Percentiles rank a stretch among this genome's conserved stretches.
Evolutionary conservation across 2,329 filamentous ascomycete species (phyloP).

Genomic region (Lachnellula arida): DNA sequence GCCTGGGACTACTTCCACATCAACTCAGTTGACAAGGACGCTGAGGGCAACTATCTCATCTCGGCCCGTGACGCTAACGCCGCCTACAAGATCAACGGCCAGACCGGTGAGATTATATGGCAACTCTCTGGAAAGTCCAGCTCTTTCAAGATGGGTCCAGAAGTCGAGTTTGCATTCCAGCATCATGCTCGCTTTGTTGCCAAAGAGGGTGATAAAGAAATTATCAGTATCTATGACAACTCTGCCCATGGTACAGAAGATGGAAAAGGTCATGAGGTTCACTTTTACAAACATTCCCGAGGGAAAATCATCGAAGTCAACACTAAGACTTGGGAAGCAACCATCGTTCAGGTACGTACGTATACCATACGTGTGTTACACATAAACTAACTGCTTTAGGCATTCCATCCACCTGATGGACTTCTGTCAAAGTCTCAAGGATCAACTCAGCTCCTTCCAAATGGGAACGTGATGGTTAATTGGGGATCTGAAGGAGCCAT

Average conservation of each 20-base stretch:
- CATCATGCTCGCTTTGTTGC: constrained; percentile 42
- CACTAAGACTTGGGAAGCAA: constrained; percentile 14
- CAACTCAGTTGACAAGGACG: constrained; percentile 37
- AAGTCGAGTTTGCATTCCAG: constrained; percentile 46
- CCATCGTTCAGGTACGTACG: constrained; percentile 2
- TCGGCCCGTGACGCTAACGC: constrained; percentile 42
- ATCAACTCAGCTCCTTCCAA: constrained; percentile 19
- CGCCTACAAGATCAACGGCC: constrained; percentile 44
- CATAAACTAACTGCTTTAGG: neutral
- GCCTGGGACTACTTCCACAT: constrained; percentile 38
- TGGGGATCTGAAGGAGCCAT: constrained; percentile 23
- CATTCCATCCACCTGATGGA: constrained; percentile 17
- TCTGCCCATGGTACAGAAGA: constrained; percentile 12
- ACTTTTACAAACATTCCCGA: constrained; percentile 13
- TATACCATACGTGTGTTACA: no score
- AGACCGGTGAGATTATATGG: constrained; percentile 44
- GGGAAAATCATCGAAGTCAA: constrained; percentile 24
- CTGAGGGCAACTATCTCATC: constrained; percentile 42
- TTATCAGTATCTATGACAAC: constrained; percentile 26
- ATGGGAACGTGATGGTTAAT: constrained; percentile 23
- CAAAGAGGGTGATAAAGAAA: constrained; percentile 9
- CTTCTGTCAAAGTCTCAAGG: constrained; percentile 24
- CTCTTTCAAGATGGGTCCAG: constrained; percentile 38
- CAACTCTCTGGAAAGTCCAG: constrained; percentile 41
- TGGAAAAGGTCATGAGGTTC: constrained; percentile 10